Evolutionary conservation across 1,139 yeast genomes (phyloP).

Genomic region (Trichomonascaceae sp.): DNA sequence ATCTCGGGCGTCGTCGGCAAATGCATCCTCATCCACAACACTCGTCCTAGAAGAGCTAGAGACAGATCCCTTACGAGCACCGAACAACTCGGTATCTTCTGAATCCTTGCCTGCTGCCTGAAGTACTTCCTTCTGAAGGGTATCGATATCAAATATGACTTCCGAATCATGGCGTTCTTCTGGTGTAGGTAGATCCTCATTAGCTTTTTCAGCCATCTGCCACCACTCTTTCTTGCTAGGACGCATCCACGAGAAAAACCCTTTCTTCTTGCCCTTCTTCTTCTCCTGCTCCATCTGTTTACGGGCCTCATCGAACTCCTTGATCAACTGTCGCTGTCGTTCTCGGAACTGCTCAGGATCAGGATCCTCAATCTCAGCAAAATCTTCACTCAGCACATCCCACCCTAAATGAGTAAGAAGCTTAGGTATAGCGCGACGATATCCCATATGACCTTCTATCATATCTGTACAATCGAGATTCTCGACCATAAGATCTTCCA

Average conservation of each 20-base stretch:
- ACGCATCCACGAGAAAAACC: slow-evolving; percentile 47
- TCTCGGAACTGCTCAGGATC: slow-evolving; percentile 83
- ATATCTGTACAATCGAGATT: slow-evolving; percentile 80
- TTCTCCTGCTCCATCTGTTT: slow-evolving; percentile 39
- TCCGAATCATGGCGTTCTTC: neutral
- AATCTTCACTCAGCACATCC: slow-evolving; percentile 83
- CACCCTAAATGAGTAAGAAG: slow-evolving; percentile 64
- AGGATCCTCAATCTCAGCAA: slow-evolving; percentile 93
- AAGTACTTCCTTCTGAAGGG: slow-evolving; percentile 29
- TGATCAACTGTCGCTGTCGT: slow-evolving; percentile 66
- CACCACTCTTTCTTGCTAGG: slow-evolving; percentile 86
- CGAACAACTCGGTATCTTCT: neutral
- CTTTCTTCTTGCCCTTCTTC: slow-evolving; percentile 30
- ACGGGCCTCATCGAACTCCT: slow-evolving; percentile 81
- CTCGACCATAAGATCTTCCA: slow-evolving; percentile 56
- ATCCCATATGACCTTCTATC: slow-evolving; percentile 95
- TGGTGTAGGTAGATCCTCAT: neutral
- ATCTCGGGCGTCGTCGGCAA: slow-evolving; percentile 17
- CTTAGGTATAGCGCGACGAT: slow-evolving; percentile 87
- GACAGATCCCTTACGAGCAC: neutral
- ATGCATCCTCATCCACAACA: slow-evolving; percentile 24
- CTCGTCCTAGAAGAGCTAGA: slow-evolving; percentile 14
- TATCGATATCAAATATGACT: slow-evolving; percentile 35
- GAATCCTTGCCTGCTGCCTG: neutral
- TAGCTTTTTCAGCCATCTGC: slow-evolving; percentile 51